phyloP scores from a whole-genome alignment of 2,329 filamentous ascomycete genomes.

The Talaromyces sp. region DNA sequence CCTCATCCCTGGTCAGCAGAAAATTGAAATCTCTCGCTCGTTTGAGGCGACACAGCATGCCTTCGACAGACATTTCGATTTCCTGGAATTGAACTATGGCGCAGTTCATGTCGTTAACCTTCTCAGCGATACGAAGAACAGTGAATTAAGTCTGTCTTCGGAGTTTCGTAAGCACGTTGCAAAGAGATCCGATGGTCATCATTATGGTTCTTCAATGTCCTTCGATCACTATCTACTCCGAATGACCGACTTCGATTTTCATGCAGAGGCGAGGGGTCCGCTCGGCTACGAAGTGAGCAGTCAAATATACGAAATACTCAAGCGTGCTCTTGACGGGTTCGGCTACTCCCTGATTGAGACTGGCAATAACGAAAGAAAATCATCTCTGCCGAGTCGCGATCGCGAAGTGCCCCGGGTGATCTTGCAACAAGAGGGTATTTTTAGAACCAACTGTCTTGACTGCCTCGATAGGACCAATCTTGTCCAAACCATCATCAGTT shows the following conservation, averaged over 20 bases:
- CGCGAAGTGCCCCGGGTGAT: slow-evolving; percentile 58
- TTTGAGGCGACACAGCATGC: slow-evolving; percentile 87
- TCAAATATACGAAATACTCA: slow-evolving; percentile 74
- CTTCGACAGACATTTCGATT: slow-evolving; percentile 91
- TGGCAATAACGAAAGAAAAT: slow-evolving; percentile 27
- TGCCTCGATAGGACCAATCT: slow-evolving; percentile 94
- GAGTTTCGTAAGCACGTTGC: slow-evolving; percentile 75
- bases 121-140: slow-evolving; percentile 82
- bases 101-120: slow-evolving; percentile 91
- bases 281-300: slow-evolving; percentile 87
- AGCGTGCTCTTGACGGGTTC: slow-evolving; percentile 77
- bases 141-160: slow-evolving; percentile 77
- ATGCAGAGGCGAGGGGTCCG: slow-evolving; percentile 84
- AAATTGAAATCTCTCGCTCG: slow-evolving; percentile 86
- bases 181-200: slow-evolving; percentile 67
- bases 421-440: slow-evolving; percentile 90
- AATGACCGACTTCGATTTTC: slow-evolving; percentile 91
- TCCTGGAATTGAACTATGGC: slow-evolving; percentile 81
- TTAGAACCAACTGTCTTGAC: slow-evolving; percentile 93
- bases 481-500: slow-evolving; percentile 91
- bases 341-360: slow-evolving; percentile 88
- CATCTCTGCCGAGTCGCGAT: slow-evolving; percentile 45
- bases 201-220: slow-evolving; percentile 49
- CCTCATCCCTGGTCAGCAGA: slow-evolving; percentile 86
- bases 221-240: slow-evolving; percentile 71